These are phyloP conservation scores for Ustilago sp. DNA, from an alignment of 1,284 basidiomycete genomes.

Conservation along the genomic window DNA sequence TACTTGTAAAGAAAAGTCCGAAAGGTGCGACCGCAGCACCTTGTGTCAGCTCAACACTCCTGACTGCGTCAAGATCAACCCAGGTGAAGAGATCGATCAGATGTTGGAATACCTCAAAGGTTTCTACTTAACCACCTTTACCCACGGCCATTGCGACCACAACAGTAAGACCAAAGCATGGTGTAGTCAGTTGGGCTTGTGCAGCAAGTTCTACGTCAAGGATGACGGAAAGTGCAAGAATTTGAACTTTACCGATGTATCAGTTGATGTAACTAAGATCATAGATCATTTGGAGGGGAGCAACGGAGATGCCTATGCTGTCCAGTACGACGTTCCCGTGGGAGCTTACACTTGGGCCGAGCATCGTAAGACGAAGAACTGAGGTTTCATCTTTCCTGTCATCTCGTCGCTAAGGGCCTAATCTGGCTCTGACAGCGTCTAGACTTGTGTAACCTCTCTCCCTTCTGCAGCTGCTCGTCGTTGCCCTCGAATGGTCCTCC, in stretches of 20 bases:
- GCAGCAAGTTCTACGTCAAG: neutral
- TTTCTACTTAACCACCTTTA: neutral
- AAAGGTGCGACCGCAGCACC: too few species aligned
- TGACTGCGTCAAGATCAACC: too few species aligned
- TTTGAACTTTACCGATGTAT: neutral
- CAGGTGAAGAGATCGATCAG: neutral
- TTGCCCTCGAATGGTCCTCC: neutral
- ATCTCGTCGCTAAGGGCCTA: too few species aligned
- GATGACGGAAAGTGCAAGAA: neutral
- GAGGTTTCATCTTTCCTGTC: too few species aligned
- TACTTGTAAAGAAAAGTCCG: too few species aligned
- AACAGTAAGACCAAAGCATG: neutral
- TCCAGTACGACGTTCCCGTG: too few species aligned
- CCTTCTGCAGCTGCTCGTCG: neutral
- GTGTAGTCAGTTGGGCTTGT: neutral
- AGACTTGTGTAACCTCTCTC: neutral
- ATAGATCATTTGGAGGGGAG: accelerated
- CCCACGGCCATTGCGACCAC: neutral
- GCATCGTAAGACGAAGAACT: too few species aligned
- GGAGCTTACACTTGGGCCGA: too few species aligned
- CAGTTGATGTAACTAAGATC: too few species aligned
- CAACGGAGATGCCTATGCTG: too few species aligned
- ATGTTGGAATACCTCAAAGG: accelerated
- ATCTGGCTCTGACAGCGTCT: neutral
- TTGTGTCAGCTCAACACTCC: too few species aligned